Conservation (phyloP, 1,139 yeast genomes). For the Geotrichum klebahnii region DNA sequence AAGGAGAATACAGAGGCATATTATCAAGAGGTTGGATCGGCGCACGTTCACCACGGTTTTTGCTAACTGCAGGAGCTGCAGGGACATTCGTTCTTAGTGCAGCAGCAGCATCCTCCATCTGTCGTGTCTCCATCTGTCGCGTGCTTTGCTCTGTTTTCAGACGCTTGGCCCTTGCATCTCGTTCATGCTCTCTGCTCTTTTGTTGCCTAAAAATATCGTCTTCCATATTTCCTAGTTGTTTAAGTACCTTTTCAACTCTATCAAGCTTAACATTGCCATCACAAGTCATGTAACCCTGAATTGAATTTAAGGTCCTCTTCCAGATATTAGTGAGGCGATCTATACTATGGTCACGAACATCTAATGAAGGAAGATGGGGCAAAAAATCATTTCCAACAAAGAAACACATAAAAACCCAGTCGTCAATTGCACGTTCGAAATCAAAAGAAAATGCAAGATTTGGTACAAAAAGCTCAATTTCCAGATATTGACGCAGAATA, state of each 20-base stretch:
- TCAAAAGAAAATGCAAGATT: slow-evolving; percentile 72
- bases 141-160: slow-evolving; percentile 44
- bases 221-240: slow-evolving; percentile 66
- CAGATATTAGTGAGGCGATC: slow-evolving; percentile 76
- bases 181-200: slow-evolving; percentile 54
- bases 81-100: slow-evolving; percentile 10
- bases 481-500: slow-evolving; percentile 81
- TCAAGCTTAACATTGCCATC: slow-evolving; percentile 78
- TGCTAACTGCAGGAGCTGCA: slow-evolving; percentile 26
- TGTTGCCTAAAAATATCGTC: slow-evolving; percentile 64
- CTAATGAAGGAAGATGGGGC: slow-evolving; percentile 92
- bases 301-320: slow-evolving; percentile 64
- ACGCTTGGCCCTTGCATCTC: slow-evolving; percentile 60
- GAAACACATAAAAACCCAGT: slow-evolving; percentile 98
- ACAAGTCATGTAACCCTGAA: slow-evolving; percentile 77
- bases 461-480: slow-evolving; percentile 69
- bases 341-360: slow-evolving; percentile 91
- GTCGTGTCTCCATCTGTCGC: slow-evolving; percentile 19
- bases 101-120: slow-evolving; percentile 16
- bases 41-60: slow-evolving; percentile 57
- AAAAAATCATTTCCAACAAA: slow-evolving; percentile 97
- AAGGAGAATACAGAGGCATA: slow-evolving; percentile 70
- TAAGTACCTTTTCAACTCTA: slow-evolving; percentile 69
- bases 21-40: slow-evolving; percentile 67
- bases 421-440: slow-evolving; percentile 92